Conservation (phyloP, 306 rosid genomes). For the Myrica gale region DNA sequence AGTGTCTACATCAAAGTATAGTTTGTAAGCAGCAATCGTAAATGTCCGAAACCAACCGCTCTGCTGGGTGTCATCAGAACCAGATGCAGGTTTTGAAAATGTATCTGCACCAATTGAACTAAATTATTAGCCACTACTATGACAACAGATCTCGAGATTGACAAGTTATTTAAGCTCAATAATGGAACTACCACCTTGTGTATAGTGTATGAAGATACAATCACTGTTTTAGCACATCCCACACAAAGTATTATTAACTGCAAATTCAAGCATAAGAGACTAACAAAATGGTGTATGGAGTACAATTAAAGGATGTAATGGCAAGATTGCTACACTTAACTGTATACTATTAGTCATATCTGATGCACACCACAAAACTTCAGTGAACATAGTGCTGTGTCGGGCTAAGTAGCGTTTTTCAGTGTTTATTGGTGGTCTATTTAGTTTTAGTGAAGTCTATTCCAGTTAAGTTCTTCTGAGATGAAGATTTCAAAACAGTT, state of each 20-base stretch:
- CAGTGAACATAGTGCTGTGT: not conserved
- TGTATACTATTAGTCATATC: not conserved
- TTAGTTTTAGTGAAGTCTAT: not conserved
- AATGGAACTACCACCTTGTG: slow-evolving; percentile 16
- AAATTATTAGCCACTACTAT: slow-evolving; percentile 23
- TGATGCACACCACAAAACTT: not conserved
- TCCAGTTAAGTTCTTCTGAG: not conserved
- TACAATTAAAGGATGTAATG: not conserved
- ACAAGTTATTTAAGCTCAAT: not conserved
- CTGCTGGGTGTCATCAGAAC: slow-evolving; percentile 81
- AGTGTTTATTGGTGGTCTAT: not conserved
- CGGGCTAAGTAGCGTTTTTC: not conserved
- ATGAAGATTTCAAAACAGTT: not conserved
- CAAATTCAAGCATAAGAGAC: not conserved
- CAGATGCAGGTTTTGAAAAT: slow-evolving; percentile 79
- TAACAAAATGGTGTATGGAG: not conserved
- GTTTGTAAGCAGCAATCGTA: slow-evolving; percentile 69
- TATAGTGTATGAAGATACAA: not conserved
- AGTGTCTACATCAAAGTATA: slow-evolving; percentile 85
- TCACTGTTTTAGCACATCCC: not conserved
- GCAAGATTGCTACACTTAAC: not conserved
- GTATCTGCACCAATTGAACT: slow-evolving; percentile 56
- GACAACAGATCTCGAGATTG: slow-evolving; percentile 5
- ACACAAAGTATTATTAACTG: not conserved
- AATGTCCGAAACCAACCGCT: slow-evolving; percentile 72